Percentiles rank a stretch among this genome's conserved stretches.
Evolutionary conservation across 2,329 filamentous ascomycete genomes (phyloP).

Genomic region (Cladorrhinum sp.): DNA sequence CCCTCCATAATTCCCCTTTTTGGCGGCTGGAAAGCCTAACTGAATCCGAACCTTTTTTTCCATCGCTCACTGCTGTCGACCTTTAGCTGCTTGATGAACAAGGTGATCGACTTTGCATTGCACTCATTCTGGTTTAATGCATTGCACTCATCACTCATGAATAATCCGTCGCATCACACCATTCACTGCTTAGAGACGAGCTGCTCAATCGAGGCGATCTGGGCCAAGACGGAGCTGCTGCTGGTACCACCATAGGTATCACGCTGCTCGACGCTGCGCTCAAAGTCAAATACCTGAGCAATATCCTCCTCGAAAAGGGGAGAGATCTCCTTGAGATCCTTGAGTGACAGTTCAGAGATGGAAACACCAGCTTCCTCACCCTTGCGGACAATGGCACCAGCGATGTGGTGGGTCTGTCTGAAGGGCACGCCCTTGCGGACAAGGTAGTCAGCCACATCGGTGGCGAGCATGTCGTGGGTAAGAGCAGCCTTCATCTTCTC

Average conservation of each 20-base stretch:
- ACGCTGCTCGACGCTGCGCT: slow-evolving; percentile 77
- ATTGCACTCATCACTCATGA: not conserved
- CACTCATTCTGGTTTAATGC: no score
- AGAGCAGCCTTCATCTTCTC: slow-evolving; percentile 77
- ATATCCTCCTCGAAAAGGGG: slow-evolving; percentile 69
- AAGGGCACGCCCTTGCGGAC: slow-evolving; percentile 73
- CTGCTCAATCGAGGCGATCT: slow-evolving; percentile 19
- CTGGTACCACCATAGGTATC: slow-evolving; percentile 76
- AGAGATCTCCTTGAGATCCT: slow-evolving; percentile 68
- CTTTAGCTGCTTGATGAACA: not conserved
- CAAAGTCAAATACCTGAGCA: slow-evolving; percentile 70
- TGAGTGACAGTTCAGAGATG: slow-evolving; percentile 68
- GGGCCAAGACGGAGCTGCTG: slow-evolving; percentile 38
- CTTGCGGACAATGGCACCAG: slow-evolving; percentile 69
- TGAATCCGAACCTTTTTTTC: not conserved
- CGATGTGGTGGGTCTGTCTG: slow-evolving; percentile 80
- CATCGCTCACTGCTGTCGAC: not conserved
- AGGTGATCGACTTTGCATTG: not conserved
- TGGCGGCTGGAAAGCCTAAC: not conserved
- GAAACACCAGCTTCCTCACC: slow-evolving; percentile 63
- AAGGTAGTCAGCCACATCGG: slow-evolving; percentile 65
- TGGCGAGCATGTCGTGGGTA: slow-evolving; percentile 80
- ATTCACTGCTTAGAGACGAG: slow-evolving; percentile 15
- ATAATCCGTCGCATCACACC: not conserved
- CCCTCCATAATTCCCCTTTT: not conserved